Evolutionary conservation across 345 rosid species (phyloP), one percentile per base, ranked within the genome.

Genomic region (Aegle marmelos): DNA sequence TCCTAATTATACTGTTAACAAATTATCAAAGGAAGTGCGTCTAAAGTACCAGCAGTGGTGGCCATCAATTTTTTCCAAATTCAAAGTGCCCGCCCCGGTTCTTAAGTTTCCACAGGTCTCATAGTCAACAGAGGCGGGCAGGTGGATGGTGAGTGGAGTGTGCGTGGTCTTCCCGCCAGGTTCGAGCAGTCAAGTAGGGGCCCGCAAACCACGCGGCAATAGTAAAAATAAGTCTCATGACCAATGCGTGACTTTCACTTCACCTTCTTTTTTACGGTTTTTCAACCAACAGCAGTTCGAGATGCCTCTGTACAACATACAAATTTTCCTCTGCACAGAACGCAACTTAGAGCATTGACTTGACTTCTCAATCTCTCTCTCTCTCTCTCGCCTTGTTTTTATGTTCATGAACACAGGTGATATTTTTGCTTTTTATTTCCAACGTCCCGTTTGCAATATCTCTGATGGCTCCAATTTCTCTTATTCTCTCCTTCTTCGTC

Each of bases 401-500:
- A 3, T 17, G 0, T 37, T 10, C n/a, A 37, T 3, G 33, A 24
- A 7, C 4, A 11, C 24, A 10, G 53, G 4, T 25, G 33, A 34
- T 25, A 27, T n/a, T 74, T 19, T 0, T 6, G 21, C 37, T 53
- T 53, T 2, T 17, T 17, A 53, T 53, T 53, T 16, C 54, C 10
- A 0, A 50, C 21, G 37, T 25, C 31, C 48, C 56, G 19, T 19
- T 66, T 63, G 33, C 9, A 27, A 17, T 19, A 6, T 63, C 9
- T 16, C 57, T 53, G 0, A 53, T 53, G 57, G 79, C 79, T 78
- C 30, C 63, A 67, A 16, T 72, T 69, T 64, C 80, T 56, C 69
- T 76, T 24, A 61, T 78, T 36, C 36, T 86, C 57, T 68, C 67
- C 64, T 74, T 77, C 80, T 41, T 83, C 24, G 72, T 84, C 31